Conservation (phyloP, 2,329 filamentous ascomycete species). For the Alternaria novae-zelandiae region DNA sequence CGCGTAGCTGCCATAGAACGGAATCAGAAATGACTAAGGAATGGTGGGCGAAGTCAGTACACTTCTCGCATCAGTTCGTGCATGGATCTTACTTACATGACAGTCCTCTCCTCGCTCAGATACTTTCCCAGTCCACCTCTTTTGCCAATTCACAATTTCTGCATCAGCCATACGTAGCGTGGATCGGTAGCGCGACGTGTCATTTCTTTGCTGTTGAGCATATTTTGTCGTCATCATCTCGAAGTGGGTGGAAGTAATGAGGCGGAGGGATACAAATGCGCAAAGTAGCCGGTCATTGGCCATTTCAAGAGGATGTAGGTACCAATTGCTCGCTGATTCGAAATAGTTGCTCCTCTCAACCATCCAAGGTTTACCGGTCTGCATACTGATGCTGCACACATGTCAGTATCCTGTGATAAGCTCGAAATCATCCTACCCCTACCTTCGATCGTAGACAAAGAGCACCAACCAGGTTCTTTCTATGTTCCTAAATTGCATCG, state of each 20-base stretch:
- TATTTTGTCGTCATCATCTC: background rate
- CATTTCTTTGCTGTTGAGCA: background rate
- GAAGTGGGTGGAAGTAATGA: background rate
- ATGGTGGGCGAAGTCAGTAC: background rate
- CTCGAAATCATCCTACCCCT: rapidly evolving
- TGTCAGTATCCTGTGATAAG: background rate
- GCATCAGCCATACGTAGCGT: background rate
- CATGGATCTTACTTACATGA: background rate
- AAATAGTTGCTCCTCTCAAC: conserved; percentile 7
- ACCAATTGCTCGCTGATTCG: conserved; percentile 4
- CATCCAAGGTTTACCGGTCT: background rate
- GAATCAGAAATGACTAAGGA: conserved; percentile 5
- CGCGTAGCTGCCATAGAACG: conserved; percentile 15
- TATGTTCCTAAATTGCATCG: background rate
- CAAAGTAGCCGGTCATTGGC: conserved; percentile 13
- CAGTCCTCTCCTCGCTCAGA: conserved; percentile 2
- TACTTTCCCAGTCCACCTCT: background rate
- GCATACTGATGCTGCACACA: background rate
- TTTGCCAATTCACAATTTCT: background rate
- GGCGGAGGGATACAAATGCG: conserved; percentile 4
- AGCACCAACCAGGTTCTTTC: background rate
- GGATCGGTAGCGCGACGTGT: background rate
- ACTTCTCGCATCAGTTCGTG: background rate
- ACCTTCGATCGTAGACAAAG: background rate
- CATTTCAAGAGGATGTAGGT: conserved; percentile 2